These are phyloP conservation scores for Ogataea salicorniae DNA, from an alignment of 805 yeast genomes.

Conservation along the genomic window DNA sequence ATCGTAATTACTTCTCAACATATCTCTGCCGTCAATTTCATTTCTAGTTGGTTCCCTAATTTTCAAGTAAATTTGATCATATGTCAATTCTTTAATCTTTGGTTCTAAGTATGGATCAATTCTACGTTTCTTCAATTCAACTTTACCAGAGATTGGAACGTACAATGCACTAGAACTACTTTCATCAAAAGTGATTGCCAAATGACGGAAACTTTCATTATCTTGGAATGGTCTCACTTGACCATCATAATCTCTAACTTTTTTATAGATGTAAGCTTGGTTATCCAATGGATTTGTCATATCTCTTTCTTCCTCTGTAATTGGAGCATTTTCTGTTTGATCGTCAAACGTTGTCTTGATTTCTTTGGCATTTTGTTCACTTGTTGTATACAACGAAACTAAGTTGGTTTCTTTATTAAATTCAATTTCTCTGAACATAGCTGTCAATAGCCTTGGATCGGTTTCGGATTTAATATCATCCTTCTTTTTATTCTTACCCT, in stretches of 20 bases:
- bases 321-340: conserved; percentile 42
- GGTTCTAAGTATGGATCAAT: conserved; percentile 55
- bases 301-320: conserved; percentile 41
- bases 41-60: conserved; percentile 69
- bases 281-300: conserved; percentile 28
- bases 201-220: conserved; percentile 49
- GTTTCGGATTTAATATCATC: conserved; percentile 28
- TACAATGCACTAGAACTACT: conserved; percentile 59
- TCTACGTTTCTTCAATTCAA: conserved; percentile 82
- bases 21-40: conserved; percentile 66
- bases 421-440: conserved; percentile 70
- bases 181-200: conserved; percentile 59
- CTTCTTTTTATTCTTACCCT: conserved; percentile 31
- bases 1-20: conserved; percentile 62
- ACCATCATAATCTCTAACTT: conserved; percentile 78
- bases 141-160: conserved; percentile 70
- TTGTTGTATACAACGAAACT: conserved; percentile 63
- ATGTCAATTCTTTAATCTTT: conserved; percentile 49
- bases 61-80: conserved; percentile 56
- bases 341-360: conserved; percentile 42
- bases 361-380: conserved; percentile 35
- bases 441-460: conserved; percentile 41
- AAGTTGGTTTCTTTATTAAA: conserved; percentile 63
- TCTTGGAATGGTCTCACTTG: conserved; percentile 40
- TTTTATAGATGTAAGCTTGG: conserved; percentile 49